Evolutionary conservation across 2,329 filamentous ascomycete genomes (phyloP), one percentile per base, ranked within the genome.

Genomic region (Thielaviopsis cerberus): DNA sequence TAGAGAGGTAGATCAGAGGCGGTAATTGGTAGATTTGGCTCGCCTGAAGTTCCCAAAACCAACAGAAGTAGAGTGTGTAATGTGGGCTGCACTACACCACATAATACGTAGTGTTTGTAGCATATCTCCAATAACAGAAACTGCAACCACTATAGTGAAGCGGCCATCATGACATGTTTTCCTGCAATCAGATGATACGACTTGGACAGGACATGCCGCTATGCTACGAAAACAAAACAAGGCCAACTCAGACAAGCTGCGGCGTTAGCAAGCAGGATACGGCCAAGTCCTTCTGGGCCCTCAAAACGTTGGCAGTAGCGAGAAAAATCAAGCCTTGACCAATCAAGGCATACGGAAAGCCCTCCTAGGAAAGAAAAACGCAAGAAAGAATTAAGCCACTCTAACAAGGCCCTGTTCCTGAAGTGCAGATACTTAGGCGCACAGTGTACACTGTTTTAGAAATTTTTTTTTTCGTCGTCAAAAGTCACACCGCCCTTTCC

Each of bases 401-500:
- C 34, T 34, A 48, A 55, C 48, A 55, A 20, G 53, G 30, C 45
- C 20, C n/a, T 25, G 17, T 60, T 50, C 25, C 30, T 53, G 48
- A 26, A 51, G 54, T 20, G 57, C 37, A 54, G 52, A 30, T 61
- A 61, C 53, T 51, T 58, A 37, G n/a, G 26, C 52, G 53, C 59
- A 61, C 59, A 58, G 59, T 61, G 59, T 61, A 54, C 59, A 61
- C 59, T 61, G 56, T 61, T 58, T 30, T 37, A 57, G 41, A 20
- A 20, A 20, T 48, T 54, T 61, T 61, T 59, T 59, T 59, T 57
- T 53, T 25, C 34, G 37, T 55, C 53, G 23, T 55, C 57, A 58
- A 41, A 55, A 48, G 57, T 57, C 58, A 61, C 59, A 56, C 59
- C 59, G 59, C 59, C 60, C 55, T 59, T n/a, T 45, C 58, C 60